Evolutionary conservation across 2,329 filamentous ascomycete genomes (phyloP), one percentile per base, ranked within the genome.

Genomic region (Fusarium paranaense): DNA sequence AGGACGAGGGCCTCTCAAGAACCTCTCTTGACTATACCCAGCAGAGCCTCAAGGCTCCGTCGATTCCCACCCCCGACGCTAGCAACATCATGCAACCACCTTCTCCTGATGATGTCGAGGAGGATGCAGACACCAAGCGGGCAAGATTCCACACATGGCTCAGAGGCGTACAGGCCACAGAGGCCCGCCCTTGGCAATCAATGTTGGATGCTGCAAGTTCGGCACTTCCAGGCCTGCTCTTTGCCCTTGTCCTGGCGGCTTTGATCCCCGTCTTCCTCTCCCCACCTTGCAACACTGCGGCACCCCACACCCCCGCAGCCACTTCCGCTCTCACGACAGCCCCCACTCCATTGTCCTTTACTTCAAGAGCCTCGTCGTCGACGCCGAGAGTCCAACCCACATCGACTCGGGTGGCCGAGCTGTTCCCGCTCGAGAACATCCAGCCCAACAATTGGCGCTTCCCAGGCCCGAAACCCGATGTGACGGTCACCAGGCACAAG

Each of bases 11-110:
- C 9, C 81, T 81, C 30, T 84, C 83, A 68, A 75, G 79, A 66
- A 78, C 79, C 13, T 87, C 87, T 25, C 83, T 88, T 30, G 82
- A 85, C 63, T 89, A 89, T 71, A 85, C 86, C 25, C 86, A 88
- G 56, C 81, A 88, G 74, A 85, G 83, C 62, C 83, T 88, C 47
- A 81, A 81, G 57, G 85, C 81, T 38, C 86, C 86, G 6, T 85
- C 84, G 30, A 80, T 84, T 30, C 73, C 76, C n/a, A 81, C 82
- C 6, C 81, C 82, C 13, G 82, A 83, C 52, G 79, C 78, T 25
- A 82, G 78, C 66, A 75, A 77, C 57, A 74, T 80, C 33, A 66
- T 80, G 50, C 77, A 69, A 54, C 40, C 35, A 37, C 57, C 57
- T 54, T 60, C 58, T n/a, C 58, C 52, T 35, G 63, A 66, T n/a